A percentile compares a stretch with the other conserved stretches of the same genome.
Conservation (phyloP, 306 rosid genomes). For the Boehmeria nivea region DNA sequence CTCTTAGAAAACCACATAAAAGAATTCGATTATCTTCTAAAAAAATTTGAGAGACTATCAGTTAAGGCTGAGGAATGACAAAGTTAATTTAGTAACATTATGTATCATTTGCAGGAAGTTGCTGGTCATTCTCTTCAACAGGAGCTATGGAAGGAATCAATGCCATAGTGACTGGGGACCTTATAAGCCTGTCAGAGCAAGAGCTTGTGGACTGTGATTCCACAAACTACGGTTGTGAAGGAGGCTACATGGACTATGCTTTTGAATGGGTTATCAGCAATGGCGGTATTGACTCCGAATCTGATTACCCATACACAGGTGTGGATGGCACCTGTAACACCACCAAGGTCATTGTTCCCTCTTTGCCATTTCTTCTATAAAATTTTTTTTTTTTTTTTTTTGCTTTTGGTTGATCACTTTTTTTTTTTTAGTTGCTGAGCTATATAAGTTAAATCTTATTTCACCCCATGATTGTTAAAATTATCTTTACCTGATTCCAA, state of each 20-base stretch:
- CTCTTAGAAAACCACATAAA: too few relatives aligned
- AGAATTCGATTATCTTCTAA: too few relatives aligned
- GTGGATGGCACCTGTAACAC: constrained; percentile 47
- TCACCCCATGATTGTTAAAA: too few relatives aligned
- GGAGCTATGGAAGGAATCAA: constrained; percentile 79
- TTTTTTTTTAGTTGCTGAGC: too few relatives aligned
- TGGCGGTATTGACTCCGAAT: constrained; percentile 70
- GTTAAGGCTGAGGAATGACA: too few relatives aligned
- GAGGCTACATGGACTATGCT: constrained; percentile 79
- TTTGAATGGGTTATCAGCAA: constrained; percentile 71
- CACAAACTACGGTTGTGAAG: constrained; percentile 60
- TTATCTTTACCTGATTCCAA: too few relatives aligned
- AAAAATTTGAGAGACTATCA: too few relatives aligned
- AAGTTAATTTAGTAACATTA: not conserved
- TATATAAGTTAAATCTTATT: too few relatives aligned
- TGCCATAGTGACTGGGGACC: constrained; percentile 56
- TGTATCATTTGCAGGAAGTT: constrained; percentile 47
- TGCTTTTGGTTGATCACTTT: too few relatives aligned
- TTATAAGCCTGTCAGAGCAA: constrained; percentile 69
- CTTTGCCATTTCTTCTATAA: not conserved
- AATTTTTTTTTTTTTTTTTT: too few relatives aligned
- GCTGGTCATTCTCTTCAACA: constrained; percentile 77
- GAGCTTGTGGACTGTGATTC: constrained; percentile 69
- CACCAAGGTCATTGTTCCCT: constrained; percentile 37
- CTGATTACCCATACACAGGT: constrained; percentile 54